A percentile compares a stretch with the other conserved stretches of the same genome.
Conservation (phyloP, 495 filamentous ascomycete species). For the Podospora didyma region DNA sequence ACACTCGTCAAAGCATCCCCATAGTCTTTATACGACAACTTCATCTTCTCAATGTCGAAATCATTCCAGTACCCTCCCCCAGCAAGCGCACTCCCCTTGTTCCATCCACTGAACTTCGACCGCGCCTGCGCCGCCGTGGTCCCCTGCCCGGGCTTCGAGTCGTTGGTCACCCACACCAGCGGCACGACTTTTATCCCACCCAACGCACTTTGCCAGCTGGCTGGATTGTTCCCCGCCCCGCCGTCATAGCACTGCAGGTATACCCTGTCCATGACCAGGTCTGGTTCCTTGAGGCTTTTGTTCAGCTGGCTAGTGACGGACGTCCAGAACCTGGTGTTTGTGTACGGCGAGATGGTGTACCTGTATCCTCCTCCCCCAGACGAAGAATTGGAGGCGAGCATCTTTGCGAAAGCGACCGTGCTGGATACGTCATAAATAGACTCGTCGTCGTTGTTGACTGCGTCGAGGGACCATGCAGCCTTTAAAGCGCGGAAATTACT, state of each 20-base stretch:
- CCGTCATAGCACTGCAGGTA: constrained; percentile 43
- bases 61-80: constrained; percentile 46
- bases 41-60: constrained; percentile 44
- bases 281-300: constrained; percentile 16
- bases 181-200: constrained; percentile 39
- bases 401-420: constrained; percentile 35
- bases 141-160: constrained; percentile 38
- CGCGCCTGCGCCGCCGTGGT: constrained; percentile 32
- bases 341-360: constrained; percentile 41
- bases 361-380: too few relatives aligned
- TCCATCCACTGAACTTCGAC: constrained; percentile 31
- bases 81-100: constrained; percentile 21
- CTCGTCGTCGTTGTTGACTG: constrained; percentile 44
- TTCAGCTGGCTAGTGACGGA: constrained; percentile 28
- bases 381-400: constrained; percentile 33
- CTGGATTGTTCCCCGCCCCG: constrained; percentile 35
- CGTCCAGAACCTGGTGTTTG: constrained; percentile 32
- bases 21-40: constrained; percentile 35
- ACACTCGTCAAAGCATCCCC: constrained; percentile 28
- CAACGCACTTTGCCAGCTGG: constrained; percentile 29
- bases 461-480: constrained; percentile 37
- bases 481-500: constrained; percentile 36
- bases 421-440: constrained; percentile 36
- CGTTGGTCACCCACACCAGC: constrained; percentile 41
- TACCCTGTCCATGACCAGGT: constrained; percentile 30